Conservation (phyloP, 1,139 yeast species). For the Sugiyamaella paludigena region DNA sequence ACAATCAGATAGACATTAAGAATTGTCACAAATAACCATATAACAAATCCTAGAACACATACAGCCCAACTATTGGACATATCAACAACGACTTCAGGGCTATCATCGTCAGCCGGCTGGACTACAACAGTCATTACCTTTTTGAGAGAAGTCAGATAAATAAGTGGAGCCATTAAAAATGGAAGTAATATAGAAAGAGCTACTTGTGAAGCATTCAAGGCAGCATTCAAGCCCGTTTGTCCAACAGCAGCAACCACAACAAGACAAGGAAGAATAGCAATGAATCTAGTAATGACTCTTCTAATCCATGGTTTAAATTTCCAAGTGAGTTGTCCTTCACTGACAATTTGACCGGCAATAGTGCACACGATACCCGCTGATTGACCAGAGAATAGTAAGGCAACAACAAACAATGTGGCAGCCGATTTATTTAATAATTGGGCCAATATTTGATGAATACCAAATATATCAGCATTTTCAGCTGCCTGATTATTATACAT, state of each 20-base stretch:
- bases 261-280: slow-evolving; percentile 72
- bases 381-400: slow-evolving; percentile 72
- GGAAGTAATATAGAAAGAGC: slow-evolving; percentile 71
- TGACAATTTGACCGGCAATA: slow-evolving; percentile 80
- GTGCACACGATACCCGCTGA: slow-evolving; percentile 87
- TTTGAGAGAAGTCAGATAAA: slow-evolving; percentile 66
- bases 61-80: slow-evolving; percentile 65
- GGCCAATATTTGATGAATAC: slow-evolving; percentile 61
- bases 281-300: slow-evolving; percentile 64
- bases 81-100: slow-evolving; percentile 30
- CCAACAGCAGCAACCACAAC: slow-evolving; percentile 58
- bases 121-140: slow-evolving; percentile 55
- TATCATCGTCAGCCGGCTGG: slow-evolving; percentile 30
- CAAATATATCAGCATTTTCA: slow-evolving; percentile 67
- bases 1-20: slow-evolving; percentile 71
- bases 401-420: slow-evolving; percentile 75
- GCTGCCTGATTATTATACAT: slow-evolving; percentile 60
- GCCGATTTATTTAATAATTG: slow-evolving; percentile 63
- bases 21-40: slow-evolving; percentile 65
- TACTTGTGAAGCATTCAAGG: slow-evolving; percentile 75
- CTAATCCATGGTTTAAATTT: slow-evolving; percentile 72
- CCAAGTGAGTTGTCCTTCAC: slow-evolving; percentile 83
- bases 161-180: slow-evolving; percentile 71
- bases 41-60: slow-evolving; percentile 43
- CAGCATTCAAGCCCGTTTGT: slow-evolving; percentile 57